phyloP scores from a whole-genome alignment of 805 yeast genomes.

The Spathaspora boniae region DNA sequence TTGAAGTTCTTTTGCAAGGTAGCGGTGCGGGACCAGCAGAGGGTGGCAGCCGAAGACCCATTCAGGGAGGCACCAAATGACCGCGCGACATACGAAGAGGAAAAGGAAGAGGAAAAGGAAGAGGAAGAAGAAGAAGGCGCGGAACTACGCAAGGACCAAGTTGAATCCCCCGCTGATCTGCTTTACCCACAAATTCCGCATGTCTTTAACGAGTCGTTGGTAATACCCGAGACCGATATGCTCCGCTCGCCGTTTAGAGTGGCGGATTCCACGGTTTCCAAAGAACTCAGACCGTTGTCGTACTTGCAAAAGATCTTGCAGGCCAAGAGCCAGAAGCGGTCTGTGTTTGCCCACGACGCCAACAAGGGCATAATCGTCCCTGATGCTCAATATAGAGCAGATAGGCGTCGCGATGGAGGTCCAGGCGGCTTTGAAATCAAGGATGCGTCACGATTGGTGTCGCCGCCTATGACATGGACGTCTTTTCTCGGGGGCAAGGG shows the following conservation, averaged over 20 bases:
- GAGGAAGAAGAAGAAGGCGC: conserved; percentile 7
- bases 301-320: conserved; percentile 32
- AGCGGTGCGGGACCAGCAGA: conserved; percentile 2
- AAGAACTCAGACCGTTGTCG: conserved; percentile 15
- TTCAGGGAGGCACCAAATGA: conserved; percentile 10
- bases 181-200: conserved; percentile 9
- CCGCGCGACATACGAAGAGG: conserved; percentile 7
- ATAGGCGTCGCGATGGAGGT: no score
- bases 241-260: no score
- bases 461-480: no score
- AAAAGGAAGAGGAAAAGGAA: conserved; percentile 9
- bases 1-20: conserved; percentile 33
- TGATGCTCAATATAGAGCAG: no score
- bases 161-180: no score
- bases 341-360: no score
- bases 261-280: no score
- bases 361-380: no score
- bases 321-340: conserved; percentile 7
- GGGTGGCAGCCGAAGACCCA: neutral
- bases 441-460: no score
- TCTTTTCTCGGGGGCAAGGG: no score
- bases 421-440: no score
- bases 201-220: conserved; percentile 27
- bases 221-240: conserved; percentile 19
- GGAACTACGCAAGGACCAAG: no score